phyloP scores from a whole-genome alignment of 306 rosid species.

The Crataegus laevigata region DNA sequence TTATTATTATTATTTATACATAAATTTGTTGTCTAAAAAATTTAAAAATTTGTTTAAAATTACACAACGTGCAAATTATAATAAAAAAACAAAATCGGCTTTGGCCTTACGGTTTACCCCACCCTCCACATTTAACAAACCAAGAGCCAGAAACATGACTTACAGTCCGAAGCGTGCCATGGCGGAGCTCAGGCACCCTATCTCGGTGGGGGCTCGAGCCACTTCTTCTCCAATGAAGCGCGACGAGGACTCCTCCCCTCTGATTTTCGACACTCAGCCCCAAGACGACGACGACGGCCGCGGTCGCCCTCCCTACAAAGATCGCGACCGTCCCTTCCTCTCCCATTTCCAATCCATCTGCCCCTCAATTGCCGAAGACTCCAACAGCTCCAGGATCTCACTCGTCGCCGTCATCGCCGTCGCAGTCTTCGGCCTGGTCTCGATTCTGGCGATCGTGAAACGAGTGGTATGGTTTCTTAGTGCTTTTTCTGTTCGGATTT shows the following conservation, averaged over 20 bases:
- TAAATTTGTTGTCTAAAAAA: too few relatives aligned
- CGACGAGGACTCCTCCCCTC: conserved; percentile 64
- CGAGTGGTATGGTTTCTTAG: conserved; percentile 38
- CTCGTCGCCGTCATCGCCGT: conserved; percentile 32
- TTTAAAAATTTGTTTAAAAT: too few relatives aligned
- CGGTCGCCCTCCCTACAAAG: conserved; percentile 64
- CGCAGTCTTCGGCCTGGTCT: conserved; percentile 36
- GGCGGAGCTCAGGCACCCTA: conserved; percentile 88
- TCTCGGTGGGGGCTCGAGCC: conserved; percentile 61
- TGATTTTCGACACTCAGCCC: conserved; percentile 38
- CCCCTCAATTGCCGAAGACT: conserved; percentile 54
- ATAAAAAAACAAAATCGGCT: neutral
- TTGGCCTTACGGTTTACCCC: neutral
- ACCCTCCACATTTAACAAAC: neutral
- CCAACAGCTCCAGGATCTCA: conserved; percentile 75
- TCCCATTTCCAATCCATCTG: conserved; percentile 42
- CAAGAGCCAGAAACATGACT: conserved; percentile 7
- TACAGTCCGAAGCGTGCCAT: conserved; percentile 53
- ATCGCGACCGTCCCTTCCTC: conserved; percentile 65
- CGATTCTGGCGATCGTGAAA: conserved; percentile 45
- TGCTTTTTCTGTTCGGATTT: neutral
- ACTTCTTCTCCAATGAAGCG: conserved; percentile 85
- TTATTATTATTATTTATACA: too few relatives aligned
- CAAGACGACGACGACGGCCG: conserved; percentile 47
- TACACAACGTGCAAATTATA: too few relatives aligned